Evolutionary conservation across 768 basidiomycete species (phyloP).

Genomic region (Cystofilobasidium bisporidii): DNA sequence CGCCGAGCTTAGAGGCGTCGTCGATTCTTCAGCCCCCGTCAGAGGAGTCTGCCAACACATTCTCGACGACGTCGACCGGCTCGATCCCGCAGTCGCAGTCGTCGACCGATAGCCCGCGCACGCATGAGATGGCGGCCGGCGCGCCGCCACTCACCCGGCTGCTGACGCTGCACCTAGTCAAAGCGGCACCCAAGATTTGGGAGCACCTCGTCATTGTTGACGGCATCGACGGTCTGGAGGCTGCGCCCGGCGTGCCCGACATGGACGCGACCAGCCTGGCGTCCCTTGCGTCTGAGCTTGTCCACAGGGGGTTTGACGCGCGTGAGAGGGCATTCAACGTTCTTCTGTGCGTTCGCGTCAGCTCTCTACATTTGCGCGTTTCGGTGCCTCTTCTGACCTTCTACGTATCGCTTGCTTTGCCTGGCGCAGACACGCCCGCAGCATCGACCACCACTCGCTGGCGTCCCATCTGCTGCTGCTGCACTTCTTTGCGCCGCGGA

Average conservation of each 20-base stretch:
- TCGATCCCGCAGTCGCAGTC: background rate
- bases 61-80: background rate
- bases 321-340: background rate
- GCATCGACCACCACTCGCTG: background rate
- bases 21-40: background rate
- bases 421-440: background rate
- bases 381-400: background rate
- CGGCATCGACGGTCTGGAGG: background rate
- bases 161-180: background rate
- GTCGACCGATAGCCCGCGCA: background rate
- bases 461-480: background rate
- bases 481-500: slow-evolving; percentile 1
- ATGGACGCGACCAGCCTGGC: background rate
- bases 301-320: background rate
- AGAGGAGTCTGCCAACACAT: background rate
- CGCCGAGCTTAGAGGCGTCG: background rate
- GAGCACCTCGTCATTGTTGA: background rate
- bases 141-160: background rate
- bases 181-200: background rate
- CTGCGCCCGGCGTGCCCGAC: background rate
- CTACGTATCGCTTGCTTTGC: background rate
- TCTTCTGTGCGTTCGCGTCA: background rate
- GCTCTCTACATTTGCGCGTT: background rate
- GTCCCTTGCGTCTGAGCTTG: background rate
- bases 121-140: background rate